Evolutionary conservation across 163 green algal genomes (phyloP).

Genomic region (Chlamydomonas reinhardtii): DNA sequence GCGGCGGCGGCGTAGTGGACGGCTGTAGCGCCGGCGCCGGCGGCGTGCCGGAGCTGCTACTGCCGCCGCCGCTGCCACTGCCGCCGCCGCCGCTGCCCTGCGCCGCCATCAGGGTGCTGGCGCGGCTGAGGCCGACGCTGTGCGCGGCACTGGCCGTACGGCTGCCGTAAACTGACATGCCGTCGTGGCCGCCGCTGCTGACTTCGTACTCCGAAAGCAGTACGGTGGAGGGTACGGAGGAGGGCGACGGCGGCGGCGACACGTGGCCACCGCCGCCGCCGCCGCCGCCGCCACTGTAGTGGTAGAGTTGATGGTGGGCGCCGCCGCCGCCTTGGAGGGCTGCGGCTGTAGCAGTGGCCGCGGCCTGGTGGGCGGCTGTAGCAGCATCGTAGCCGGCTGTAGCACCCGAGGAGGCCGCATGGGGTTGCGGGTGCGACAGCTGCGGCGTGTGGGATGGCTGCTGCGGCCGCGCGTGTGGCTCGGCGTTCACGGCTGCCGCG

Average conservation of each 20-base stretch:
- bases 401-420: not conserved
- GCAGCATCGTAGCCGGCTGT: not conserved
- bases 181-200: slow-evolving; percentile 29
- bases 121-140: slow-evolving; percentile 2
- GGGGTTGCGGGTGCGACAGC: not conserved
- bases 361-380: not conserved
- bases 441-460: no score
- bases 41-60: not conserved
- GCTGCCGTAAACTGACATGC: slow-evolving; percentile 19
- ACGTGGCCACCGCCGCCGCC: not conserved
- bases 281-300: not conserved
- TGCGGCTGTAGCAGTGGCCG: not conserved
- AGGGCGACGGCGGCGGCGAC: slow-evolving; percentile 11
- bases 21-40: not conserved
- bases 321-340: not conserved
- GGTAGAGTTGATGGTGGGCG: no score
- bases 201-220: slow-evolving; percentile 26
- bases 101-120: not conserved
- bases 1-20: not conserved
- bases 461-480: no score
- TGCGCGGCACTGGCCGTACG: slow-evolving; percentile 22
- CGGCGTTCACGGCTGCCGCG: no score
- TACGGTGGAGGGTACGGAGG: slow-evolving; percentile 24
- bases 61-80: not conserved
- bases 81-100: not conserved